phyloP scores from a whole-genome alignment of 1,284 basidiomycete species.

The Kalmanozyma brasiliensis region DNA sequence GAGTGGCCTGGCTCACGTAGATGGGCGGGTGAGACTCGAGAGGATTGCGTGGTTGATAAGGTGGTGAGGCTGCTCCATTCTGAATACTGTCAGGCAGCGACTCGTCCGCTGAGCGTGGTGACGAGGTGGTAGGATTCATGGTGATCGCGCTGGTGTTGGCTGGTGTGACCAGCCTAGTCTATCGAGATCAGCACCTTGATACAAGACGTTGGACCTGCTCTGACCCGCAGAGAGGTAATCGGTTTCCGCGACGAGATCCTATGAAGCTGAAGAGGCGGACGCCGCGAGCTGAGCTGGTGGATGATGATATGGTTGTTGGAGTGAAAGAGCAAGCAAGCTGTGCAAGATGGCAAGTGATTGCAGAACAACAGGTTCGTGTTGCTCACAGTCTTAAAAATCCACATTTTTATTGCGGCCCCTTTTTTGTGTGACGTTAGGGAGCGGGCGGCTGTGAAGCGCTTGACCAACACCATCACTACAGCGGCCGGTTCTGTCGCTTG shows the following conservation, averaged over 20 bases:
- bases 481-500: too few species aligned
- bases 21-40: conserved; percentile 38
- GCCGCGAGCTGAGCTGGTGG: conserved; percentile 7
- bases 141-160: background rate
- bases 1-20: conserved; percentile 44
- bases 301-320: background rate
- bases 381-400: conserved; percentile 16
- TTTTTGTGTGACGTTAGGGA: too few species aligned
- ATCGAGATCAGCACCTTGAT: background rate
- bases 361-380: too few species aligned
- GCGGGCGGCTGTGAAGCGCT: too few species aligned
- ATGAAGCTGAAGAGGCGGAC: background rate
- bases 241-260: conserved; percentile 13
- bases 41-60: conserved; percentile 38
- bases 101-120: conserved; percentile 23
- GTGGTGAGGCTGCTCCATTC: conserved; percentile 43
- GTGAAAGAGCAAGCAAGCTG: background rate
- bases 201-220: conserved; percentile 1
- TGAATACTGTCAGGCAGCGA: conserved; percentile 25
- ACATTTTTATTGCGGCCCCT: conserved; percentile 8
- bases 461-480: too few species aligned
- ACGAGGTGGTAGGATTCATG: conserved; percentile 11
- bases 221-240: conserved; percentile 18
- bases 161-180: background rate
- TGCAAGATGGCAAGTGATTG: too few species aligned